Conservation (phyloP, 768 basidiomycete species). For the Boletellus emodensis region DNA sequence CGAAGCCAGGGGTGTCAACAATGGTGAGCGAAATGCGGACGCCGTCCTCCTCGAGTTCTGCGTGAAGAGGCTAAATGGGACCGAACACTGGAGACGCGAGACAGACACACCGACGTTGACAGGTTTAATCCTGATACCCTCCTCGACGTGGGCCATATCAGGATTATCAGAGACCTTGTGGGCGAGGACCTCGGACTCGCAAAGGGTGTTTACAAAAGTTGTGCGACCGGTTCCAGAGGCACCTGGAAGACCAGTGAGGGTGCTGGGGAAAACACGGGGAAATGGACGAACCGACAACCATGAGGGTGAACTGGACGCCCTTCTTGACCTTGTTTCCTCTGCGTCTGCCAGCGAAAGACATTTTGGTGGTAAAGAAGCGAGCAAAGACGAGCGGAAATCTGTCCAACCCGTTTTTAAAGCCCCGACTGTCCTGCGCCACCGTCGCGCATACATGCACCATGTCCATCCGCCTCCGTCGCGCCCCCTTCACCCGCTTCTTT, state of each 20-base stretch:
- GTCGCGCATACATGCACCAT: slow-evolving; percentile 26
- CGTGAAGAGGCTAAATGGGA: neutral
- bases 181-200: slow-evolving; percentile 86
- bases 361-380: slow-evolving; percentile 37
- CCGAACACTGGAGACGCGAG: neutral
- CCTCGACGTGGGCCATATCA: slow-evolving; percentile 88
- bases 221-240: slow-evolving; percentile 96
- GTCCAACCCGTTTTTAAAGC: slow-evolving; percentile 32
- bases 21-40: slow-evolving; percentile 97
- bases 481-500: slow-evolving; percentile 5
- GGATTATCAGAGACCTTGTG: slow-evolving; percentile 87
- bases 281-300: slow-evolving; percentile 85
- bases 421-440: slow-evolving; percentile 32
- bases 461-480: slow-evolving; percentile 12
- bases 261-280: neutral
- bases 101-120: slow-evolving; percentile 71
- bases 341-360: slow-evolving; percentile 85
- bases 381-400: slow-evolving; percentile 31
- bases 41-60: slow-evolving; percentile 98
- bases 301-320: slow-evolving; percentile 96
- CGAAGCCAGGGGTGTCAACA: slow-evolving; percentile 98
- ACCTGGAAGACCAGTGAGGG: slow-evolving; percentile 47
- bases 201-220: slow-evolving; percentile 98
- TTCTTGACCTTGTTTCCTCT: slow-evolving; percentile 96
- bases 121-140: slow-evolving; percentile 92